phyloP scores from a whole-genome alignment of 1,284 basidiomycete genomes.

The Tilletia walkeri region DNA sequence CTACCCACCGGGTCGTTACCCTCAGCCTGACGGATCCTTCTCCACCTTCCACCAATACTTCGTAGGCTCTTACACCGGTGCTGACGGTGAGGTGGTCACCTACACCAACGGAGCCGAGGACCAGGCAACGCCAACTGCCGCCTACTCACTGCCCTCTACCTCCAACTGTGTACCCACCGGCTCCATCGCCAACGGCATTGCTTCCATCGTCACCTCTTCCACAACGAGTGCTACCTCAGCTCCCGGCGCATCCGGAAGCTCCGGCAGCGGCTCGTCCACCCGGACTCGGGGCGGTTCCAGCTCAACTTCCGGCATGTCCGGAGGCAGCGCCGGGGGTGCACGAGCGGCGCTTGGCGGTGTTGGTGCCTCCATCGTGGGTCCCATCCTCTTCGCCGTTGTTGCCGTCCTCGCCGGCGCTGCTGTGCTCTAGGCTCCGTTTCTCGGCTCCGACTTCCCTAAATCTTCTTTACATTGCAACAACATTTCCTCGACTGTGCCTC shows the following conservation, averaged over 20 bases:
- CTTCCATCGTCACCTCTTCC: neutral
- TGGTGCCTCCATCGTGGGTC: neutral
- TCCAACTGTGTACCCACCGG: constrained; percentile 40
- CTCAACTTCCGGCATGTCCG: neutral
- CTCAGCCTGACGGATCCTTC: constrained; percentile 39
- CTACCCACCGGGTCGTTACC: constrained; percentile 54
- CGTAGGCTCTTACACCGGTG: constrained; percentile 29
- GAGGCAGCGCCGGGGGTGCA: neutral
- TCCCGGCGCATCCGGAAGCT: neutral
- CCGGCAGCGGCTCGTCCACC: constrained; percentile 16
- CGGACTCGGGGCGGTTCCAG: no score
- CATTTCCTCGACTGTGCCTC: neutral
- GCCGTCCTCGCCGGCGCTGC: constrained; percentile 15
- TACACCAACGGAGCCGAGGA: constrained; percentile 50
- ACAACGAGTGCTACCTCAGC: neutral
- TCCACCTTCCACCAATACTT: constrained; percentile 52
- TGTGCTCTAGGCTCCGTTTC: neutral
- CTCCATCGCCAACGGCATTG: constrained; percentile 50
- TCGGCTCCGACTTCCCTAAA: neutral
- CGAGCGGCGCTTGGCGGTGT: neutral
- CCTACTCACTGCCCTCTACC: constrained; percentile 49
- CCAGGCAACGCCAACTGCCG: constrained; percentile 43
- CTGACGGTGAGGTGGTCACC: constrained; percentile 33
- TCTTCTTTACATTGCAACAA: neutral
- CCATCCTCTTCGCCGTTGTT: neutral